Evolutionary conservation across 2,329 filamentous ascomycete species (phyloP).

Genomic region (Arthrobotrys conoides): DNA sequence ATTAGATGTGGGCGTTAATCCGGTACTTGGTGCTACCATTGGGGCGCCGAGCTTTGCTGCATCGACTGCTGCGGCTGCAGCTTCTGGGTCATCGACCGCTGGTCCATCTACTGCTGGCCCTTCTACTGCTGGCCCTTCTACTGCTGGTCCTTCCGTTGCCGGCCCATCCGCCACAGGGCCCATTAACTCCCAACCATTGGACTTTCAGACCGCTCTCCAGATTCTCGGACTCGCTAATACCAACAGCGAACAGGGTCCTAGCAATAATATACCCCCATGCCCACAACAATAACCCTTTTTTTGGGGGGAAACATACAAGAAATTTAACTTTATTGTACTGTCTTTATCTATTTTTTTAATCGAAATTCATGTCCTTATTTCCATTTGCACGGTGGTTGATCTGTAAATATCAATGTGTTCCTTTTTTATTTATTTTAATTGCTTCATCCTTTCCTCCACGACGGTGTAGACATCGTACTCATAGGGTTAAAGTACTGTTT

Average conservation of each 20-base stretch:
- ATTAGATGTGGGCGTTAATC: constrained; percentile 19
- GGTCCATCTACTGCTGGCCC: constrained; percentile 3
- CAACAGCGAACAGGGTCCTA: neutral
- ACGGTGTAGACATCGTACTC: neutral
- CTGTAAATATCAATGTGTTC: neutral
- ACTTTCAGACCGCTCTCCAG: neutral
- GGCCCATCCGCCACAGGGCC: neutral
- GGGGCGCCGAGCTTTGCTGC: neutral
- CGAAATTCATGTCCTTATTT: neutral
- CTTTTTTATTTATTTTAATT: neutral
- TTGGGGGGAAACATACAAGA: neutral
- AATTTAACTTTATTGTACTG: neutral
- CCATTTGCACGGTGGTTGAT: neutral
- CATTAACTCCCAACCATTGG: neutral
- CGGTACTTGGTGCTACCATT: neutral
- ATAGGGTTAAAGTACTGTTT: neutral
- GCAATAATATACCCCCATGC: neutral
- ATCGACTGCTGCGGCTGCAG: neutral
- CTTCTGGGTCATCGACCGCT: neutral
- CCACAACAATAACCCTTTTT: neutral
- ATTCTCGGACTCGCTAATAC: constrained; percentile 3
- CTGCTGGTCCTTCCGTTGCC: neutral
- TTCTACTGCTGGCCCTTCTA: neutral
- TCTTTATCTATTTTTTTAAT: neutral
- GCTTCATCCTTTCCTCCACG: neutral